Conservation (phyloP, 208 protist genomes). For the Herpetomonas tarakana region DNA sequence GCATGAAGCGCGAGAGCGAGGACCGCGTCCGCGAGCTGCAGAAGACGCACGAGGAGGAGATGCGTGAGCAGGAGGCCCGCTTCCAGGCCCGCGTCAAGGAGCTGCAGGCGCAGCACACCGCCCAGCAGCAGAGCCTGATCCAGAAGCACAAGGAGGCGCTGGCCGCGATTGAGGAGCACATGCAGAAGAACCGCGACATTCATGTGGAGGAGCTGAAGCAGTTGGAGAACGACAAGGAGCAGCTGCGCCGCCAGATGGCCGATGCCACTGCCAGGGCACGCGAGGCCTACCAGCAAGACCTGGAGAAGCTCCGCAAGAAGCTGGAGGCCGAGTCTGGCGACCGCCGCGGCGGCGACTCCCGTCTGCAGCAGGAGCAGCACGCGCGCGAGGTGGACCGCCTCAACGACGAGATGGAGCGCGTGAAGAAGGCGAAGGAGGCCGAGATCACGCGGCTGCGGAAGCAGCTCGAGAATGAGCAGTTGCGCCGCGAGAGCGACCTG, state of each 20-base stretch:
- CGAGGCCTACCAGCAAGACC: constrained; percentile 38
- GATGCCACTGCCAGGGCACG: constrained; percentile 28
- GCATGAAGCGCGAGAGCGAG: constrained; percentile 15
- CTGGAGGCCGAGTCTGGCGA: constrained; percentile 25
- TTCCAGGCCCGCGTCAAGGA: constrained; percentile 28
- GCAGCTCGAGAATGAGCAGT: constrained; percentile 38
- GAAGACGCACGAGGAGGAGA: constrained; percentile 23
- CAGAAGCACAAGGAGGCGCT: constrained; percentile 36
- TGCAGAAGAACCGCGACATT: constrained; percentile 47
- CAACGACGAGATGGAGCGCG: constrained; percentile 41
- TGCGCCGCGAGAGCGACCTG: constrained; percentile 37
- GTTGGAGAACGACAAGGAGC: constrained; percentile 41
- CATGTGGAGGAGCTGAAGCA: constrained; percentile 45
- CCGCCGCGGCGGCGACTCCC: constrained; percentile 33
- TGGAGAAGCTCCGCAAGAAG: constrained; percentile 35
- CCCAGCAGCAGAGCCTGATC: constrained; percentile 33
- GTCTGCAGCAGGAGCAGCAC: constrained; percentile 40
- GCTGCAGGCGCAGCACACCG: constrained; percentile 18
- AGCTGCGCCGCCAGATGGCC: constrained; percentile 20
- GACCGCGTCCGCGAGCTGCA: constrained; percentile 19
- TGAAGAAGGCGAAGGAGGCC: constrained; percentile 24
- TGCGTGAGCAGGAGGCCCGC: constrained; percentile 24
- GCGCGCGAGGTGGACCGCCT: constrained; percentile 33
- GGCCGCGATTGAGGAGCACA: constrained; percentile 33
- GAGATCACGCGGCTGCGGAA: constrained; percentile 41